Conservation (phyloP, 352 stramenopile genomes). For the Phytophthora hibernalis region DNA sequence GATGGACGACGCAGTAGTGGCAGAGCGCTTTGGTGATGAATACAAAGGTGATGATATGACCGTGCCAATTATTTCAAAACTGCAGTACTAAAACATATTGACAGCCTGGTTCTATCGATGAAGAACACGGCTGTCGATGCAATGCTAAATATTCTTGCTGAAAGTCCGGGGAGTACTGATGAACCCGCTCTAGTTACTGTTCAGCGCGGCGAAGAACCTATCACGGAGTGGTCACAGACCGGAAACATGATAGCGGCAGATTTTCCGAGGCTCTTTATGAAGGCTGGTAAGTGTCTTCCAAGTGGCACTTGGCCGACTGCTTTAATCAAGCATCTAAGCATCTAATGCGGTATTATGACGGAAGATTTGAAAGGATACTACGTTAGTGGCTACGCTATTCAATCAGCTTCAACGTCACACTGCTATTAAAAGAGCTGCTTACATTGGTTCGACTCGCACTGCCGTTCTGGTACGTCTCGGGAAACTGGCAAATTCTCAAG, state of each 20-base stretch:
- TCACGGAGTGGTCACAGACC: constrained; percentile 12
- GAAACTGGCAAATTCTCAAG: not conserved
- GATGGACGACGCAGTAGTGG: not conserved
- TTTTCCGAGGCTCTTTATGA: constrained; percentile 12
- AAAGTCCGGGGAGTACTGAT: not conserved
- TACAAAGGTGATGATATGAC: not conserved
- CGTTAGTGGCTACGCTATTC: not conserved
- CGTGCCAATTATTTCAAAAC: not conserved
- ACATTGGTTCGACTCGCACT: not conserved
- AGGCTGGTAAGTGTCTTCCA: not conserved
- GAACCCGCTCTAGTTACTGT: not conserved
- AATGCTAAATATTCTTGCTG: not conserved
- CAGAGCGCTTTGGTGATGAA: not conserved
- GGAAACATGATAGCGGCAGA: constrained; percentile 8
- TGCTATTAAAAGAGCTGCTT: not conserved
- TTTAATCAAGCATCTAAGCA: not conserved
- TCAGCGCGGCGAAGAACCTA: not conserved
- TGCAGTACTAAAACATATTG: not conserved
- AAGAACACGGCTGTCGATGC: constrained; percentile 3
- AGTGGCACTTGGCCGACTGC: not conserved
- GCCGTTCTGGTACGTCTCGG: not conserved
- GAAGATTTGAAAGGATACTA: constrained; percentile 2
- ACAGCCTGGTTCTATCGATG: constrained; percentile 1
- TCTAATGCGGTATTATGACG: constrained; percentile 14
- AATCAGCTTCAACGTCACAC: constrained; percentile 6